Evolutionary conservation across 192 early-diverging fungal species (phyloP).

Genomic region (Diversispora eburnea): DNA sequence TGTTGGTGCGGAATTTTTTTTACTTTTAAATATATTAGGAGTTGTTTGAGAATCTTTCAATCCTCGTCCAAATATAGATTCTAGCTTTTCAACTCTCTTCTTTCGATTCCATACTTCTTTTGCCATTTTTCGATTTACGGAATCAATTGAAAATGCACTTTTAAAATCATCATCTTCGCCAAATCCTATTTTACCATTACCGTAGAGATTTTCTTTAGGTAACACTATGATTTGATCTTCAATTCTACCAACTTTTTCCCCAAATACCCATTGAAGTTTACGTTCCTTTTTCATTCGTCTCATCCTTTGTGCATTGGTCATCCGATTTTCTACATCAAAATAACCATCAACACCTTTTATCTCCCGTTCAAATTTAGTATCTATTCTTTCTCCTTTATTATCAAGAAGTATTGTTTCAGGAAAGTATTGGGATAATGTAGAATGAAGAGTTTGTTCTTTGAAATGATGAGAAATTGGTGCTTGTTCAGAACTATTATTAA

Average conservation of each 20-base stretch:
- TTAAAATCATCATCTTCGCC: constrained; percentile 16
- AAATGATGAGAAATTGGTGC: constrained; percentile 27
- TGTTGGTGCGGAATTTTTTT: not conserved
- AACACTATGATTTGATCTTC: constrained; percentile 4
- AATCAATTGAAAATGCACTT: constrained; percentile 4
- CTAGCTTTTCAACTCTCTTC: constrained; percentile 25
- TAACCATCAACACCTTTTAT: constrained; percentile 5
- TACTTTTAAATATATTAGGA: constrained; percentile 17
- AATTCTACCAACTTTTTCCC: constrained; percentile 4
- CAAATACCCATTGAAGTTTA: constrained; percentile 27
- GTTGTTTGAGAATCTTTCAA: constrained; percentile 21
- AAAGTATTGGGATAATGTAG: constrained; percentile 30
- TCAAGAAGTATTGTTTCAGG: constrained; percentile 23
- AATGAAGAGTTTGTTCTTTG: constrained; percentile 31
- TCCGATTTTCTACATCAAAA: constrained; percentile 21
- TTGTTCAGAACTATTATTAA: constrained; percentile 6
- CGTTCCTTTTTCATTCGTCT: constrained; percentile 25
- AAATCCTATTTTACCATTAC: constrained; percentile 11
- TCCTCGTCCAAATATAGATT: constrained; percentile 24
- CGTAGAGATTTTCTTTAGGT: not conserved
- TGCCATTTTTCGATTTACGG: constrained; percentile 9
- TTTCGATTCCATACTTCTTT: constrained; percentile 25
- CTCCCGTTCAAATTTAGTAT: not conserved
- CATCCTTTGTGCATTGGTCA: constrained; percentile 27
- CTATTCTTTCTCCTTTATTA: constrained; percentile 3